A percentile compares a stretch with the other conserved stretches of the same genome.
phyloP scores from a whole-genome alignment of 345 rosid species.

The Hibiscus syriacus region DNA sequence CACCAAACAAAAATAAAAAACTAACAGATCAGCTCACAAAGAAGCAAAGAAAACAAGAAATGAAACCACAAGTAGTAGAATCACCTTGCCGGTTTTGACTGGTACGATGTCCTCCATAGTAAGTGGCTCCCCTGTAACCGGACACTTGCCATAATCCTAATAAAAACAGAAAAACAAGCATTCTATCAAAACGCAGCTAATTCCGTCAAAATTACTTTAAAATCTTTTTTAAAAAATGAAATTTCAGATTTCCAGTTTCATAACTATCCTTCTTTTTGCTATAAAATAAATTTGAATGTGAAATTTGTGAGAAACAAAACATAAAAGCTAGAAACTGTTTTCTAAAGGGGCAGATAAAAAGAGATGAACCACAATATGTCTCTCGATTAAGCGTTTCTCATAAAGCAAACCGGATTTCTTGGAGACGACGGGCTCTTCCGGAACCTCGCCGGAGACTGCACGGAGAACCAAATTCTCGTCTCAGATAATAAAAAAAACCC shows the following conservation, averaged over 20 bases:
- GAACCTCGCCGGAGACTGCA: constrained; percentile 91
- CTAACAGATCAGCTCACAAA: background rate
- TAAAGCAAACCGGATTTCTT: no score
- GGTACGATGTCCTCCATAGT: constrained; percentile 73
- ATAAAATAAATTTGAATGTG: no score
- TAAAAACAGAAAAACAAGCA: background rate
- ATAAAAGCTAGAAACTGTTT: no score
- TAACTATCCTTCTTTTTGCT: no score
- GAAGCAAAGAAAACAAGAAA: background rate
- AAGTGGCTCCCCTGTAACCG: constrained; percentile 72
- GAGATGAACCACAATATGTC: constrained; percentile 53
- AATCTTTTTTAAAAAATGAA: no score
- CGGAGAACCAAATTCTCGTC: background rate
- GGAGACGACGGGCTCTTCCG: no score
- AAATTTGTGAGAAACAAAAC: no score
- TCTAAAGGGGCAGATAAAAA: background rate
- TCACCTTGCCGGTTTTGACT: constrained; percentile 65
- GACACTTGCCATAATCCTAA: constrained; percentile 90
- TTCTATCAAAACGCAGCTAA: constrained; percentile 10
- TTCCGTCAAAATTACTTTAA: background rate
- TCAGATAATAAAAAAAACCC: constrained; percentile 13
- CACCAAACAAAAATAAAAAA: constrained; percentile 14
- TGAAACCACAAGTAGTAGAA: background rate
- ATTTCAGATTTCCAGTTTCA: no score
- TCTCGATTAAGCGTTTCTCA: constrained; percentile 85